phyloP scores from a whole-genome alignment of 495 filamentous ascomycete species.

The Xylaria flabelliformis region DNA sequence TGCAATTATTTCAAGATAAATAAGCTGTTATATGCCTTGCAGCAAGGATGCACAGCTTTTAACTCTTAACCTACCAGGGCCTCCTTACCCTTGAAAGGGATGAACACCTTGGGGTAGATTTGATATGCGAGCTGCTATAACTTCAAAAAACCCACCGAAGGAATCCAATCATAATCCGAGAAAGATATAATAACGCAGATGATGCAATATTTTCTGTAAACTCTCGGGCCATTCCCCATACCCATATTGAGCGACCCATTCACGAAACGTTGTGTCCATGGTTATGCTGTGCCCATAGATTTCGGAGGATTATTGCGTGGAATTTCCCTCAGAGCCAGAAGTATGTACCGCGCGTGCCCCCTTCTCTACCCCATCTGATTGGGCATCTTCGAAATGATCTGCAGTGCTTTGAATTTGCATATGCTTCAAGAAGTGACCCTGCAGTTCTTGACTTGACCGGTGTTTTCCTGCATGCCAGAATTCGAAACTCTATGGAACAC shows the following conservation, averaged over 20 bases:
- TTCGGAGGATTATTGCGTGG: neutral
- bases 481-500: neutral
- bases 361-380: neutral
- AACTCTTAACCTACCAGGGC: neutral
- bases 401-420: neutral
- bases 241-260: neutral
- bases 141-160: neutral
- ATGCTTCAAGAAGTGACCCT: neutral
- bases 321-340: neutral
- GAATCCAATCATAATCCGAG: neutral
- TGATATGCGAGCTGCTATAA: neutral
- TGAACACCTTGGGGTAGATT: constrained; percentile 13
- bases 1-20: neutral
- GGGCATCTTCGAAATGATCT: constrained; percentile 4
- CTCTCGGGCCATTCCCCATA: constrained; percentile 1
- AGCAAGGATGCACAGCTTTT: neutral
- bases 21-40: neutral
- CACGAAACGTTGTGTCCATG: constrained; percentile 12
- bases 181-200: constrained; percentile 6
- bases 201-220: neutral
- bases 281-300: neutral
- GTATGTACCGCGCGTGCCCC: neutral
- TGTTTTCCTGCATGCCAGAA: constrained; percentile 1
- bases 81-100: neutral
- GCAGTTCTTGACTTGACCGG: neutral